These are phyloP conservation scores for Hysterangium stoloniferum DNA, from an alignment of 768 basidiomycete species.

Conservation along the genomic window DNA sequence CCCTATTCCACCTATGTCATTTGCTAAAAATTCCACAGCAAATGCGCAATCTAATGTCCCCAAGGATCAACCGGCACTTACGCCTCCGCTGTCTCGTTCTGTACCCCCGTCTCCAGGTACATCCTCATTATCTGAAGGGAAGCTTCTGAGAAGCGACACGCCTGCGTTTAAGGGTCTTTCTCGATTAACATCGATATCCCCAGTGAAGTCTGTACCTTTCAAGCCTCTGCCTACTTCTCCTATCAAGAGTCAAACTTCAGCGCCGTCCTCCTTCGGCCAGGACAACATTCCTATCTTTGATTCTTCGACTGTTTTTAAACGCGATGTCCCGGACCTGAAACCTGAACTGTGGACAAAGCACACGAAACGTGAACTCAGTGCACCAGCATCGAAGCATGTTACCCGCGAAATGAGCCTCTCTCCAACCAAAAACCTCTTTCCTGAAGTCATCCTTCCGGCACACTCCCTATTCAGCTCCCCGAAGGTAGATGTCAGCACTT, in stretches of 20 bases:
- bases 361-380: neutral
- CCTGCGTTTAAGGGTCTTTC: too few species aligned
- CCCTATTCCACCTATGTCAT: neutral
- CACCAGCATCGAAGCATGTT: neutral
- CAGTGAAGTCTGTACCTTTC: too few species aligned
- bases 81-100: conserved; percentile 16
- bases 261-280: conserved; percentile 31
- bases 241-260: conserved; percentile 21
- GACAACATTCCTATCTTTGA: conserved; percentile 32
- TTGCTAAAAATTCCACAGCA: conserved; percentile 11
- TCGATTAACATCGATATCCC: too few species aligned
- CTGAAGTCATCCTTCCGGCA: conserved; percentile 1
- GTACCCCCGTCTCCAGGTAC: conserved; percentile 20
- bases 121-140: conserved; percentile 24
- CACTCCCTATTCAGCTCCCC: neutral
- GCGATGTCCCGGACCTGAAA: conserved; percentile 22
- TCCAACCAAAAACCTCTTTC: conserved; percentile 4
- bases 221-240: conserved; percentile 16
- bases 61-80: conserved; percentile 13
- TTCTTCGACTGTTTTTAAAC: conserved; percentile 38
- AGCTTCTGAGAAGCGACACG: too few species aligned
- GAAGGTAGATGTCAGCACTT: neutral
- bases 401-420: neutral
- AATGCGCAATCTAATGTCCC: conserved; percentile 18
- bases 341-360: neutral